Evolutionary conservation across 306 rosid genomes (phyloP), one percentile per base, ranked within the genome.

Genomic region (Cucurbita pepo): DNA sequence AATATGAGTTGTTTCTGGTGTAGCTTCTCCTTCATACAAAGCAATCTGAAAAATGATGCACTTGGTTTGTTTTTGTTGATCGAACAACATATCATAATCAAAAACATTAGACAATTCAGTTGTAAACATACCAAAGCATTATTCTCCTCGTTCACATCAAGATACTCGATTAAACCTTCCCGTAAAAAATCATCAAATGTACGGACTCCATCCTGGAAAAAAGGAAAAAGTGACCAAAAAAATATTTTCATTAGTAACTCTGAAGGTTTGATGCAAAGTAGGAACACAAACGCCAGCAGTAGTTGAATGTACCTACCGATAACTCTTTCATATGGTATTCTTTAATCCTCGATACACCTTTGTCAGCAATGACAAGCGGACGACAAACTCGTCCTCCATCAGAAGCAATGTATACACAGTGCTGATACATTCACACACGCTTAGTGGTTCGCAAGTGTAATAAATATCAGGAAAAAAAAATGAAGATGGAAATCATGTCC

Each of bases 351-450:
- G 98, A 86, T 65, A 85, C 64, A 75, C 98, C 98, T 58, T 87
- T 90, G 84, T 90, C 96, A 76, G 91, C 96, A 77, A 93, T 88
- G 76, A 93, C 98, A 52, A 93, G 87, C 22, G 98, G 98, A 74
- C 98, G 97, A 69, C 97, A 93, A 75, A 93, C 98, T 79, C 98
- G 86, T 53, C 98, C 98, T 53, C 97, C 98, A 83, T 93, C 98
- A 56, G 98, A 90, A 83, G 98, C 97, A 79, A 93, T 71, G 76
- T 93, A 90, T 44, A 93, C 94, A 82, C 98, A 87, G 34, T 67
- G 76, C 94, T 89, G 90, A 22, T 86, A 71, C 63, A 82, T 43
- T 8, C 54, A 69, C 59, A 48, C 69, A 70, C 77, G 65, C 40
- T 50, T 57, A 76, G 77, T 14, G 13, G 41, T 71, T 36, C 43